Conservation (phyloP, 176 grass and related monocot species). For the Aegilops umbellulata region DNA sequence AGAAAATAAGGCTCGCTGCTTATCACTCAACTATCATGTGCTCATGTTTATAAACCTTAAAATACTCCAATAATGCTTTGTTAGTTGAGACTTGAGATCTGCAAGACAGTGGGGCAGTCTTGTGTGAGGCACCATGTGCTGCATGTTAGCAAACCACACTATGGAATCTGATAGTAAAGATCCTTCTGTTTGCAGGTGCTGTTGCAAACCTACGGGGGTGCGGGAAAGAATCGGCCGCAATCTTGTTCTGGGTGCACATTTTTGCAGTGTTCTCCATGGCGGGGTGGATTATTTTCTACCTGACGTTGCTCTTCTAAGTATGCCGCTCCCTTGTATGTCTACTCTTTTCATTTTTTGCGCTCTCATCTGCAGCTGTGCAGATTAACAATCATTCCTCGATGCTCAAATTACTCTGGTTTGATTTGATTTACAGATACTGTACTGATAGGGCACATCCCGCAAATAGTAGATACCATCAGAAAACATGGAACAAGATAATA, state of each 20-base stretch:
- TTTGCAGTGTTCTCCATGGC: slow-evolving; percentile 97
- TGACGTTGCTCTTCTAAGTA: slow-evolving; percentile 83
- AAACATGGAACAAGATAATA: background rate
- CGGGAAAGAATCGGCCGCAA: slow-evolving; percentile 92
- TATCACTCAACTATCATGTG: background rate
- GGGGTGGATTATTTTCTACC: slow-evolving; percentile 87
- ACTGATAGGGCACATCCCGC: too few species aligned
- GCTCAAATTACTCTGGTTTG: background rate
- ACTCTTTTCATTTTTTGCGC: background rate
- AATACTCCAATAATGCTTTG: slow-evolving; percentile 17
- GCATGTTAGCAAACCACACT: slow-evolving; percentile 21
- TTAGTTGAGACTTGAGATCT: slow-evolving; percentile 40
- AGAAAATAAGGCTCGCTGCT: background rate
- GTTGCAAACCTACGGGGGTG: slow-evolving; percentile 91
- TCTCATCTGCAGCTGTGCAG: background rate
- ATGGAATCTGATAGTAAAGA: slow-evolving; percentile 1
- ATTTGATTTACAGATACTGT: slow-evolving; percentile 26
- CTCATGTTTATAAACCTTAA: slow-evolving; percentile 1
- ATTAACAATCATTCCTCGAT: background rate
- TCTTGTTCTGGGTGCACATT: slow-evolving; percentile 99
- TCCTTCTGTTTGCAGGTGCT: slow-evolving; percentile 59
- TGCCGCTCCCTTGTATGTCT: background rate
- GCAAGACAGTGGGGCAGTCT: slow-evolving; percentile 11
- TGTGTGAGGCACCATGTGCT: slow-evolving; percentile 16
- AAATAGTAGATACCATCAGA: background rate